phyloP scores from a whole-genome alignment of 208 protist genomes.

The Leishmania amazonensis region DNA sequence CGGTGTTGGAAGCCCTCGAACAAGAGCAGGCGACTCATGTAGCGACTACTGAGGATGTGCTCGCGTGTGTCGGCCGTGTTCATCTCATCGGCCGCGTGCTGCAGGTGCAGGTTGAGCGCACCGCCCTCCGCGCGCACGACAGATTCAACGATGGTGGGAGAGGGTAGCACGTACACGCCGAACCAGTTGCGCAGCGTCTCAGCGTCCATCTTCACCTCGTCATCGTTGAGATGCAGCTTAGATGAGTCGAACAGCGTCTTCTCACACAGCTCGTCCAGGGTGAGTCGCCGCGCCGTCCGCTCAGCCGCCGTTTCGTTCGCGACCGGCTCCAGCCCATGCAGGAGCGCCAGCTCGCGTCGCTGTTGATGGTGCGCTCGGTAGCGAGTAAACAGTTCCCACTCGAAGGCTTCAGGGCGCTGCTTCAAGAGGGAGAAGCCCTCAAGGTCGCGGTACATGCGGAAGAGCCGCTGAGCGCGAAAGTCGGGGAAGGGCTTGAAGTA shows the following conservation, averaged over 20 bases:
- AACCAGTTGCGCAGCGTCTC: slow-evolving; percentile 88
- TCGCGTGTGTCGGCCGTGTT: slow-evolving; percentile 76
- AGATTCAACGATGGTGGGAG: slow-evolving; percentile 73
- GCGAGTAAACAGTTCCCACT: slow-evolving; percentile 92
- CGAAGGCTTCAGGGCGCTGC: slow-evolving; percentile 79
- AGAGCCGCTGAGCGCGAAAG: slow-evolving; percentile 75
- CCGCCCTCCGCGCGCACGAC: slow-evolving; percentile 40
- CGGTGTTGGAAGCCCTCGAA: slow-evolving; percentile 72
- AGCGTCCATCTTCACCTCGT: slow-evolving; percentile 62
- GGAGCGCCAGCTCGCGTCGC: slow-evolving; percentile 76
- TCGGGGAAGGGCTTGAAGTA: slow-evolving; percentile 90
- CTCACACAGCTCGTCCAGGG: slow-evolving; percentile 86
- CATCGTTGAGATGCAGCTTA: slow-evolving; percentile 46
- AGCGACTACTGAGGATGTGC: slow-evolving; percentile 82
- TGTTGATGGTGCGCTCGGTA: slow-evolving; percentile 91
- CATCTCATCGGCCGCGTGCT: slow-evolving; percentile 61
- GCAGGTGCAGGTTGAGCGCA: slow-evolving; percentile 57
- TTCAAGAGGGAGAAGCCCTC: slow-evolving; percentile 89
- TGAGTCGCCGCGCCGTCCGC: slow-evolving; percentile 61
- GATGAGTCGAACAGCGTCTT: slow-evolving; percentile 74
- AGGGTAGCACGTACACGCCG: slow-evolving; percentile 86
- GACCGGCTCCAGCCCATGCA: slow-evolving; percentile 85
- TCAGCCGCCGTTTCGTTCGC: slow-evolving; percentile 85
- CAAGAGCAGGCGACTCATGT: slow-evolving; percentile 77
- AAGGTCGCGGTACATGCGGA: slow-evolving; percentile 83